Conservation (phyloP, 768 basidiomycete genomes). For the Lentinula lateritia region DNA sequence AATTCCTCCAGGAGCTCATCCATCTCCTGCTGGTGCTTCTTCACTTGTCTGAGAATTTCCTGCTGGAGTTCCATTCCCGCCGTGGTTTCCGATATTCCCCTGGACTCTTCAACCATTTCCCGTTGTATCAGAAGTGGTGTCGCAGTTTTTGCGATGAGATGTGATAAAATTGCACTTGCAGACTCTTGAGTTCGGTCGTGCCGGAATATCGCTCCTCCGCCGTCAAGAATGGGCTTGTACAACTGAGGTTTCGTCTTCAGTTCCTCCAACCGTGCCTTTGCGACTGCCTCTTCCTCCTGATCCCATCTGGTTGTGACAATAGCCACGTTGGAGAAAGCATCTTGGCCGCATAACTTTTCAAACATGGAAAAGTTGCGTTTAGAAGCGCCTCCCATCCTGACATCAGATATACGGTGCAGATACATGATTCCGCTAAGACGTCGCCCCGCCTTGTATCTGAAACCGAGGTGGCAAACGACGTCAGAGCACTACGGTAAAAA, state of each 20-base stretch:
- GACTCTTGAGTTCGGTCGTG: conserved; percentile 23
- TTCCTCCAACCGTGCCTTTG: conserved; percentile 28
- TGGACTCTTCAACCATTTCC: conserved; percentile 47
- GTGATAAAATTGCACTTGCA: conserved; percentile 23
- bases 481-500: too few relatives aligned
- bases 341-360: conserved; percentile 43
- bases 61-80: conserved; percentile 49
- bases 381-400: conserved; percentile 46
- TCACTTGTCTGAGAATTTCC: conserved; percentile 41
- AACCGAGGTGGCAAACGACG: background rate
- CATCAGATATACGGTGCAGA: conserved; percentile 49
- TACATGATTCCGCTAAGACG: conserved; percentile 34
- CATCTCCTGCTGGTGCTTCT: conserved; percentile 44
- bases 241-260: conserved; percentile 19
- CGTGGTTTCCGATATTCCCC: conserved; percentile 43
- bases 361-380: conserved; percentile 37
- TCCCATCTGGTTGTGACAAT: conserved; percentile 44
- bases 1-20: conserved; percentile 21
- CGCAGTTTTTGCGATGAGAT: conserved; percentile 27
- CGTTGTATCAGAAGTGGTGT: conserved; percentile 45
- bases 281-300: conserved; percentile 24
- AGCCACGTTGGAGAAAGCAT: conserved; percentile 41
- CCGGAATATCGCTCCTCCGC: conserved; percentile 30
- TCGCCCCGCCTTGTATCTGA: background rate
- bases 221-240: conserved; percentile 35